These are phyloP conservation scores for Rhizopogon rudus DNA, from an alignment of 768 basidiomycete genomes.

Conservation along the genomic window DNA sequence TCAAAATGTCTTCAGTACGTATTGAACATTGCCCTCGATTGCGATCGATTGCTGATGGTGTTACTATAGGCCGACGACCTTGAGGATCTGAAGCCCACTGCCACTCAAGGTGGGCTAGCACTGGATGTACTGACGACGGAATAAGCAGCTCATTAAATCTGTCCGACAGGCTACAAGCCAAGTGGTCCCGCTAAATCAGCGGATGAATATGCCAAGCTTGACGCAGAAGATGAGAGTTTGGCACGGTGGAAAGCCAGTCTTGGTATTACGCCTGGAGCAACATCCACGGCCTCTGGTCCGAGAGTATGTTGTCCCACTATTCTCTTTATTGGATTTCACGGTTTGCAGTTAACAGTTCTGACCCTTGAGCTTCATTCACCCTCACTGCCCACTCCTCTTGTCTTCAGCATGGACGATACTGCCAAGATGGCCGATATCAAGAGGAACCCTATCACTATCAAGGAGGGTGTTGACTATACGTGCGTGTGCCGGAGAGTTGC, in stretches of 20 bases:
- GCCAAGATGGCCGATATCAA: slow-evolving; percentile 48
- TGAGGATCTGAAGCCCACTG: slow-evolving; percentile 62
- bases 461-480: slow-evolving; percentile 90
- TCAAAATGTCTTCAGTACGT: slow-evolving; percentile 53
- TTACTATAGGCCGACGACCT: slow-evolving; percentile 51
- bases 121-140: not conserved
- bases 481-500: slow-evolving; percentile 21
- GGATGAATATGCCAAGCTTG: slow-evolving; percentile 81
- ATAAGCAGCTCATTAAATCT: slow-evolving; percentile 1
- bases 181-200: slow-evolving; percentile 54
- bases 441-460: slow-evolving; percentile 76
- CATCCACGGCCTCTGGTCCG: slow-evolving; percentile 42
- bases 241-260: slow-evolving; percentile 95
- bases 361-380: slow-evolving; percentile 78
- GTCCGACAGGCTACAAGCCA: slow-evolving; percentile 66
- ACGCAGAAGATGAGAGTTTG: slow-evolving; percentile 89
- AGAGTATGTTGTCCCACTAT: slow-evolving; percentile 45
- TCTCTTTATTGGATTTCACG: slow-evolving; percentile 19
- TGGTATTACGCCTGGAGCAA: slow-evolving; percentile 63
- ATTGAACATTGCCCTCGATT: not conserved
- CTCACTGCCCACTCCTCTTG: slow-evolving; percentile 53
- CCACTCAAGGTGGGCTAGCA: slow-evolving; percentile 55
- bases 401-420: slow-evolving; percentile 57
- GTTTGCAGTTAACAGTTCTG: slow-evolving; percentile 58
- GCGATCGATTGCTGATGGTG: slow-evolving; percentile 1